Base-by-base conservation (phyloP, 2,329 filamentous ascomycete genomes). In the Xylariomycetidae sp. region DNA sequence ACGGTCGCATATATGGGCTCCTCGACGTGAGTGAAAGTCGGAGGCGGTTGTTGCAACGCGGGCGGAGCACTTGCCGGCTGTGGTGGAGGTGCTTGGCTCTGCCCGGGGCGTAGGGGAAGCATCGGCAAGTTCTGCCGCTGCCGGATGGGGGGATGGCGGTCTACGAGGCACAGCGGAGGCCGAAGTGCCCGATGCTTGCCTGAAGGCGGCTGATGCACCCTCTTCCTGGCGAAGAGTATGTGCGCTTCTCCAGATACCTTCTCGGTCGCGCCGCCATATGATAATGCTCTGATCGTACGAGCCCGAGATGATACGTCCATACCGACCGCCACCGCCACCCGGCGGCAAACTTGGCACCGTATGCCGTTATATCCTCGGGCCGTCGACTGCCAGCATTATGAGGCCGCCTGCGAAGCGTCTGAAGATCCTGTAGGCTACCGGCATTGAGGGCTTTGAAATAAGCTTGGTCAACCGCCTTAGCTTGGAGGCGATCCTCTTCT, bases 211-310 rank as follows among this genome's bases (percentile, higher is more conserved):
- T 2, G 64, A 59, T 1, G 76, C 72, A 3, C 80, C 82, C 38
- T 86, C 81, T 53, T 85, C 82, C 55, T 94, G 87, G 25, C 80
- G 74, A 8, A 94, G 69, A 27, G 77, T 77, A 45, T 90, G 85
- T 20, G 80, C 79, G 34, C 82, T 78, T 46, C 81, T 81, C 89
- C 92, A 97, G 16, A 85, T 77, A 3, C 89, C 89, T 45, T 92
- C 81, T 45, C 80, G 77, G 44, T 94, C 85, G 41, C 87, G 82
- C 47, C 85, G 83, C 92, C 92, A 98, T 36, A 98, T 86, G 45
- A 96, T 89, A 48, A 98, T 88, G 9, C 81, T 89, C 63, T 95
- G 88, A 48, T 98, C 92, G 49, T 98, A 98, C 1, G 88, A 95
- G 3, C 92, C 92, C 6, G 89, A 96, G 4, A 98, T 88, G 38